phyloP scores from a whole-genome alignment of 108 stramenopile species.

The Epithemia pelagica region DNA sequence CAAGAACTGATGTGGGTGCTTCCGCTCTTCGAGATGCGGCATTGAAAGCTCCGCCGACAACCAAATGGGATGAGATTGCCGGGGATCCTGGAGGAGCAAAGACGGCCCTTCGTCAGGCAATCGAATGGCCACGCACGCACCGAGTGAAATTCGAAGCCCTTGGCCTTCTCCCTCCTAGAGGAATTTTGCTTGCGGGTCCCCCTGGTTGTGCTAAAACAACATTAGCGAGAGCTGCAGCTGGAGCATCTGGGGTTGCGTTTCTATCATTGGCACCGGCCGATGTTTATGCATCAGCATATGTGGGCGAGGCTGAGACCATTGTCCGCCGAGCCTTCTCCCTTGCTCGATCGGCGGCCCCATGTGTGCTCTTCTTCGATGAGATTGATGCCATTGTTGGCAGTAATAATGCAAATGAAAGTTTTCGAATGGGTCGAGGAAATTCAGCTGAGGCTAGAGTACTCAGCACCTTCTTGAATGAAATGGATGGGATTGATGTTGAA shows the following conservation, averaged over 20 bases:
- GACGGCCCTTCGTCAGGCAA: slow-evolving; percentile 60
- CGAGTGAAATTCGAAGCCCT: slow-evolving; percentile 40
- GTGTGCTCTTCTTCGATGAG: slow-evolving; percentile 98
- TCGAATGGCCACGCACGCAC: slow-evolving; percentile 75
- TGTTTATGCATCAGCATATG: slow-evolving; percentile 89
- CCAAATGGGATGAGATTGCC: slow-evolving; percentile 75
- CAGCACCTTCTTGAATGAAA: slow-evolving; percentile 95
- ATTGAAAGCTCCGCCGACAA: slow-evolving; percentile 54
- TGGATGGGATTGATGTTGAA: slow-evolving; percentile 90
- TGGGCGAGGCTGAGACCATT: slow-evolving; percentile 96
- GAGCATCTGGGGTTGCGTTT: slow-evolving; percentile 88
- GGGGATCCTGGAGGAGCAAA: slow-evolving; percentile 83
- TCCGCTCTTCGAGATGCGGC: slow-evolving; percentile 71
- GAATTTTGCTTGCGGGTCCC: slow-evolving; percentile 94
- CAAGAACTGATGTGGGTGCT: slow-evolving; percentile 27
- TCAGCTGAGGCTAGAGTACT: slow-evolving; percentile 84
- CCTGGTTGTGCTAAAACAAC: slow-evolving; percentile 98
- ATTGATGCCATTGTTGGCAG: slow-evolving; percentile 90
- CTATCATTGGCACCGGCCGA: slow-evolving; percentile 91
- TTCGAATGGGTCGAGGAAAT: slow-evolving; percentile 57
- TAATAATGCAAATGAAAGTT: slow-evolving; percentile 16
- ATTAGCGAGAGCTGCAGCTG: slow-evolving; percentile 93
- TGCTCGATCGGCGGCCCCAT: slow-evolving; percentile 91
- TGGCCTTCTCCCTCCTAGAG: slow-evolving; percentile 58
- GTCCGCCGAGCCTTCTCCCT: slow-evolving; percentile 88